phyloP scores from a whole-genome alignment of 78 protist species.

The Dictyostelium capitatum region DNA sequence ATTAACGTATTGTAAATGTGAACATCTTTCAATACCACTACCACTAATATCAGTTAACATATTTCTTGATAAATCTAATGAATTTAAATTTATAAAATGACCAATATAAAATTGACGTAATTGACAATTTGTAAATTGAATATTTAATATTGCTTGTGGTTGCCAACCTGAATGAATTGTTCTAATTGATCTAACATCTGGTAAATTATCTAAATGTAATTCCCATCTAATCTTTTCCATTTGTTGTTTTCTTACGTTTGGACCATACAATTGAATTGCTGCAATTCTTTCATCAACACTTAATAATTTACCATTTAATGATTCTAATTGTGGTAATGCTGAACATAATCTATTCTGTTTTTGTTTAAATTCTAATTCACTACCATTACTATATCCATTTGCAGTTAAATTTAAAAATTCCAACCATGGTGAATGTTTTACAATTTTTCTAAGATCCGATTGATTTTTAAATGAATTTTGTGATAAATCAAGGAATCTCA shows the following conservation, averaged over 20 bases:
- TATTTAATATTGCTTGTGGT: slow-evolving; percentile 35
- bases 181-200: slow-evolving; percentile 32
- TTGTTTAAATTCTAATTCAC: background rate
- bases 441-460: slow-evolving; percentile 7
- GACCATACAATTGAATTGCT: slow-evolving; percentile 23
- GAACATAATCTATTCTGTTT: background rate
- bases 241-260: background rate
- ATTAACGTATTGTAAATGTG: background rate
- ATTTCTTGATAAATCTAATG: slow-evolving; percentile 33
- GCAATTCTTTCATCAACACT: slow-evolving; percentile 31
- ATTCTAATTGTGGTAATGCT: slow-evolving; percentile 25
- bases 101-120: slow-evolving; percentile 57
- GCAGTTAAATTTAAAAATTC: slow-evolving; percentile 48
- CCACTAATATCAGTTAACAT: background rate
- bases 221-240: slow-evolving; percentile 58
- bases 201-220: slow-evolving; percentile 16
- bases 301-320: background rate
- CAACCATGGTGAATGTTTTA: slow-evolving; percentile 34
- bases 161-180: slow-evolving; percentile 57
- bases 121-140: background rate
- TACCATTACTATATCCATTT: background rate
- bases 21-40: slow-evolving; percentile 54
- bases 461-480: slow-evolving; percentile 34
- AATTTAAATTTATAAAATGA: background rate
- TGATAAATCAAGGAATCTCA: slow-evolving; percentile 60